Base-by-base conservation (phyloP, 2,329 filamentous ascomycete species). In the Colletotrichum limetticola region DNA sequence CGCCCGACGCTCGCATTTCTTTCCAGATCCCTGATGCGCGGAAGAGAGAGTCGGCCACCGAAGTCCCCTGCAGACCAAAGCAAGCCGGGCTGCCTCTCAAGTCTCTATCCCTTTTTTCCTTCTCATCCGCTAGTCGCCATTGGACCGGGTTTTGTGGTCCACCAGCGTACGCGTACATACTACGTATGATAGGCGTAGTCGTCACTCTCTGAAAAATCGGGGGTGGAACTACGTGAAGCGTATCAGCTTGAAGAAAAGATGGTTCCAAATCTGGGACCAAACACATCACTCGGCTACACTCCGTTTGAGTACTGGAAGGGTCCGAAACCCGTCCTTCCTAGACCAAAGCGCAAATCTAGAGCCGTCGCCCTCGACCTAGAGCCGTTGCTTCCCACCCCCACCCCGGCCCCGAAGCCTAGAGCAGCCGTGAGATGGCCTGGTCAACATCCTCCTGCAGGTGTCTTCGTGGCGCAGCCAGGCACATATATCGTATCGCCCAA, bases 221-320 rank as follows among this genome's bases (percentile, higher is more conserved):
- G 60, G 60, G 53, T n/a, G 37, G 37, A 42, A 42, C 37, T 42
- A 42, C 37, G 16, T 42, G 49, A 55, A 60, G 46, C 66, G 66
- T 72, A 65, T 70, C 70, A 72, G 60, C 46, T 65, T 65, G 66
- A 65, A 52, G 52, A 70, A 53, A 70, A 49, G 46, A 72, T 72
- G 70, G 70, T 56, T 70, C 70, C 66, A 64, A 70, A 69, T 70
- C 66, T 65, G 32, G 70, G 66, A 14, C 70, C 66, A 37, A 56
- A 42, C 16, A 53, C 70, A n/a, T 72, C 70, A 9, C 74, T 78
- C 42, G 77, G 77, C 28, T 78, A 78, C 59, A 76, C 67, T 24
- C 77, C 77, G 12, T 77, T 78, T 30, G 77, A 78, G 62, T 78
- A 78, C 70, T 78, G 76, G 76, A 75, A 77, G 63, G 76, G 76